A percentile compares a stretch with the other conserved stretches of the same genome.
Conservation (phyloP, 495 filamentous ascomycete genomes). For the Podospora tetraspora region DNA sequence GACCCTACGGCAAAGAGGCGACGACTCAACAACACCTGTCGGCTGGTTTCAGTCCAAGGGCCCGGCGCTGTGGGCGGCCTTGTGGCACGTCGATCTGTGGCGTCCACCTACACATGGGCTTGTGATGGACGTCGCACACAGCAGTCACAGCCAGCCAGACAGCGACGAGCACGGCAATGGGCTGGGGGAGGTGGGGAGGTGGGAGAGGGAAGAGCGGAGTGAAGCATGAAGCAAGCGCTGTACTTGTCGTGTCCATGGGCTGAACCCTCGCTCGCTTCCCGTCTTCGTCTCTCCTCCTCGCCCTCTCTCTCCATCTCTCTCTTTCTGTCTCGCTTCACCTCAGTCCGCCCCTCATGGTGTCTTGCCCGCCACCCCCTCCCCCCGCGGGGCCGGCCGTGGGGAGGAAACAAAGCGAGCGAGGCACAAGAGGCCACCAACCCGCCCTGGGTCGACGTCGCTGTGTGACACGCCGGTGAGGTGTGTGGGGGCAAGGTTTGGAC, state of each 20-base stretch:
- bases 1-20: not conserved
- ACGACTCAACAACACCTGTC: constrained; percentile 1
- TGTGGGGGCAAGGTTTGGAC: not conserved
- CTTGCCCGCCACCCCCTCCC: not conserved
- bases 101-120: constrained; percentile 11
- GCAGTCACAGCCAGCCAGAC: constrained; percentile 1
- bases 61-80: constrained; percentile 10
- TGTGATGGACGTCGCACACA: constrained; percentile 9
- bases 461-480: constrained; percentile 11
- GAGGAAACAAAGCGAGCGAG: not conserved
- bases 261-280: not conserved
- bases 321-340: not conserved
- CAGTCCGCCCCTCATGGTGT: not conserved
- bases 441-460: not conserved
- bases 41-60: constrained; percentile 12
- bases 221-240: not conserved
- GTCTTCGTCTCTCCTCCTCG: not conserved
- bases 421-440: not conserved
- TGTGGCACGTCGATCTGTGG: constrained; percentile 14
- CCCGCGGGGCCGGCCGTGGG: not conserved
- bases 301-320: not conserved
- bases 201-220: not conserved
- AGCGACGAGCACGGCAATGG: not conserved
- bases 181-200: not conserved
- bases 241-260: constrained; percentile 3